Conservation (phyloP, 1,284 basidiomycete species). For the Mycena citricolor region DNA sequence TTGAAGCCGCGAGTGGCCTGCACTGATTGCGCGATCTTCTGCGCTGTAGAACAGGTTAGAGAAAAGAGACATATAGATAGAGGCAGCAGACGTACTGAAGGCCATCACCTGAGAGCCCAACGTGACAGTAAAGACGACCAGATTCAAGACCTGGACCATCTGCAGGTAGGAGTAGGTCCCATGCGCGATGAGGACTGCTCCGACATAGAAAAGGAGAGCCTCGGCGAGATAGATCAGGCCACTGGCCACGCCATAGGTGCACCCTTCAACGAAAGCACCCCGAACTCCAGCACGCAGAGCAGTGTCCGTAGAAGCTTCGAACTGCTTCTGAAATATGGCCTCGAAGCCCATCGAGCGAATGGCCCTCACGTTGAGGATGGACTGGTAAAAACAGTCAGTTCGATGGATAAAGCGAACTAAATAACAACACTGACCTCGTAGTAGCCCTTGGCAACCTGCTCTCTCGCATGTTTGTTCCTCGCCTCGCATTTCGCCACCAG, state of each 20-base stretch:
- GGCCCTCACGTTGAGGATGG: constrained; percentile 82
- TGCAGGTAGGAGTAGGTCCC: constrained; percentile 85
- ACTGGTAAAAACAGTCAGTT: constrained; percentile 39
- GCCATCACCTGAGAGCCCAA: constrained; percentile 88
- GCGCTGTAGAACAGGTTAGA: constrained; percentile 47
- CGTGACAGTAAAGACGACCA: constrained; percentile 92
- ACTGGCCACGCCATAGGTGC: constrained; percentile 78
- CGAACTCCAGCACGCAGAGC: constrained; percentile 72
- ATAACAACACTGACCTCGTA: constrained; percentile 63
- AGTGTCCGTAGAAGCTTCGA: constrained; percentile 57
- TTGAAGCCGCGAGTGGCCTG: constrained; percentile 82
- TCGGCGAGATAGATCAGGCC: constrained; percentile 87
- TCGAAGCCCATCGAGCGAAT: constrained; percentile 93
- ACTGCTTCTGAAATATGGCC: constrained; percentile 67
- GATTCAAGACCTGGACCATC: constrained; percentile 88
- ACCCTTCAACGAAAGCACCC: constrained; percentile 82
- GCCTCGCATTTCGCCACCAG: constrained; percentile 74
- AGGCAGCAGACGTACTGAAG: constrained; percentile 70
- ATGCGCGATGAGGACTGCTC: constrained; percentile 76
- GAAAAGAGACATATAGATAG: constrained; percentile 4
- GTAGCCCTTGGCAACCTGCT: constrained; percentile 83
- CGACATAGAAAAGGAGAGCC: constrained; percentile 89
- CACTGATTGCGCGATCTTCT: constrained; percentile 76
- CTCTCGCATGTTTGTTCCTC: constrained; percentile 80
- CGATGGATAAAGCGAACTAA: constrained; percentile 1